phyloP scores from a whole-genome alignment of 129 eudicot genomes.

The Kitagawia praeruptora region DNA sequence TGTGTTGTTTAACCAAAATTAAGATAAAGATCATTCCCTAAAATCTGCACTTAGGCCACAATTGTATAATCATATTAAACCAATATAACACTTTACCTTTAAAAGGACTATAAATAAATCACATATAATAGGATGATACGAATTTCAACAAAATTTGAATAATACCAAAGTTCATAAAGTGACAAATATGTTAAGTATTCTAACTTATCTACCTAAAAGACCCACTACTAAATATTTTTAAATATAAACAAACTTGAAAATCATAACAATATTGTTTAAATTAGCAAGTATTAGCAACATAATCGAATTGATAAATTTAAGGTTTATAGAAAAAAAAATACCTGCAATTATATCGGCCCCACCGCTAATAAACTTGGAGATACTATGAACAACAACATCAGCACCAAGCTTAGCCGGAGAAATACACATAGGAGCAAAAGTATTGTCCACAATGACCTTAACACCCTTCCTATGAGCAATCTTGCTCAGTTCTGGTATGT shows the following conservation, averaged over 20 bases:
- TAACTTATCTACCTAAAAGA: not conserved
- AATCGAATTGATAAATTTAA: not conserved
- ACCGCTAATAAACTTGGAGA: slow-evolving; percentile 63
- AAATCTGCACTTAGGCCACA: too few relatives aligned
- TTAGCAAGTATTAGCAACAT: too few relatives aligned
- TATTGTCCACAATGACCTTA: slow-evolving; percentile 52
- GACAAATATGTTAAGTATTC: not conserved
- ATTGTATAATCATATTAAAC: too few relatives aligned
- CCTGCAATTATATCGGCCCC: slow-evolving; percentile 74
- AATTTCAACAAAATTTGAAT: too few relatives aligned
- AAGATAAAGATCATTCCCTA: not conserved
- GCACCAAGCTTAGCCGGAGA: slow-evolving; percentile 71
- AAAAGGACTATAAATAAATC: too few relatives aligned
- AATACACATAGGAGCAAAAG: slow-evolving; percentile 58
- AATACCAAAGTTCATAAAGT: not conserved
- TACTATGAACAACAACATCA: slow-evolving; percentile 58
- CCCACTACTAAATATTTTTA: too few relatives aligned
- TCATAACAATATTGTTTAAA: too few relatives aligned
- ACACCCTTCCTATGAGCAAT: slow-evolving; percentile 57
- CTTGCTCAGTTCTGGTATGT: slow-evolving; percentile 46
- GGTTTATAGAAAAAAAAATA: slow-evolving; percentile 11
- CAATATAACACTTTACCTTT: too few relatives aligned
- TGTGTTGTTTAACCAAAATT: too few relatives aligned
- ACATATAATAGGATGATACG: too few relatives aligned
- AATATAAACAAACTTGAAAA: too few relatives aligned